Percentiles rank a stretch among this genome's conserved stretches.
These are phyloP conservation scores for Citrullus colocynthis DNA, from an alignment of 306 rosid genomes.

Conservation along the genomic window DNA sequence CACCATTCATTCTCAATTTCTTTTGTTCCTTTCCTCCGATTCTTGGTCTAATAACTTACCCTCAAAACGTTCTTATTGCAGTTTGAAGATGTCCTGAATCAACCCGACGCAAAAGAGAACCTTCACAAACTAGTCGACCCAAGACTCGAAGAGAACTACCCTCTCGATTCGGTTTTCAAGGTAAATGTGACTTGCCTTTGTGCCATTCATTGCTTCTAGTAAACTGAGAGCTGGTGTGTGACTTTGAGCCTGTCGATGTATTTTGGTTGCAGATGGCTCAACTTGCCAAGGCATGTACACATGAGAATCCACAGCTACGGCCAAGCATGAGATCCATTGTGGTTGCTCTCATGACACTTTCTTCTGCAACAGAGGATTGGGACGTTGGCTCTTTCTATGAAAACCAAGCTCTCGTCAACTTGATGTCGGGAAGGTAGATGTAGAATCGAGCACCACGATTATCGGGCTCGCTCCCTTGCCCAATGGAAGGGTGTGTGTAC, in stretches of 20 bases:
- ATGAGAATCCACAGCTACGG: slow-evolving; percentile 62
- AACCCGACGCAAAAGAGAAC: slow-evolving; percentile 32
- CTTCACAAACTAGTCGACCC: slow-evolving; percentile 60
- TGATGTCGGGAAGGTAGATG: slow-evolving; percentile 71
- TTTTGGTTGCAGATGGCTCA: slow-evolving; percentile 50
- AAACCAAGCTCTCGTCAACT: slow-evolving; percentile 49
- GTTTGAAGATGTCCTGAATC: slow-evolving; percentile 67
- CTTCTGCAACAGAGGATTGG: slow-evolving; percentile 68
- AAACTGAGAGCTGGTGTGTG: slow-evolving; percentile 1
- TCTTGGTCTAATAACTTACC: background rate
- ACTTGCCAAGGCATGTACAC: slow-evolving; percentile 72
- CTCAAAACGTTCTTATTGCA: slow-evolving; percentile 11
- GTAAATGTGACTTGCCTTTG: slow-evolving; percentile 23
- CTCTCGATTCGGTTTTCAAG: slow-evolving; percentile 64
- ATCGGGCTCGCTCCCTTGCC: background rate
- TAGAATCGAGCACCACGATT: background rate
- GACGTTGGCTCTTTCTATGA: slow-evolving; percentile 56
- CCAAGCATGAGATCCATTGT: slow-evolving; percentile 88
- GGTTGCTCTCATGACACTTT: slow-evolving; percentile 80
- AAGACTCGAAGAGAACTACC: slow-evolving; percentile 60
- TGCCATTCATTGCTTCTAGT: background rate
- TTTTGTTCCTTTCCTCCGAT: background rate
- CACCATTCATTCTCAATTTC: background rate
- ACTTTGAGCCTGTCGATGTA: background rate
- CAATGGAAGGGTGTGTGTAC: background rate